Evolutionary conservation across 2,329 filamentous ascomycete species (phyloP).

Genomic region (Ophiostoma ulmi): DNA sequence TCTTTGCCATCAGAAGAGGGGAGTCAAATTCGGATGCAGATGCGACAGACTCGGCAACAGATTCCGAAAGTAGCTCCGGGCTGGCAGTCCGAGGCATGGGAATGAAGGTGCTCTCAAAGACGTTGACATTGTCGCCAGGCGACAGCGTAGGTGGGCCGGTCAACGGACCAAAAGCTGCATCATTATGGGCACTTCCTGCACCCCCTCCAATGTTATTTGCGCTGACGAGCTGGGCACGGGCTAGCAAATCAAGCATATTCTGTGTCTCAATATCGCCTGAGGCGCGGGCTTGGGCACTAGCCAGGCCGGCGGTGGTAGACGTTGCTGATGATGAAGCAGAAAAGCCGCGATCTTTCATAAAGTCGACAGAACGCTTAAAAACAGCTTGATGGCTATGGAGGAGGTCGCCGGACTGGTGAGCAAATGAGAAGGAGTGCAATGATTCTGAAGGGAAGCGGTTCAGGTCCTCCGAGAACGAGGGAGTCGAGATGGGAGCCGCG

Average conservation of each 20-base stretch:
- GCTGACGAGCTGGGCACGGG: conserved; percentile 72
- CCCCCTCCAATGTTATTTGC: conserved; percentile 54
- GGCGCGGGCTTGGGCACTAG: conserved; percentile 75
- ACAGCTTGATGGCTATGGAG: conserved; percentile 90
- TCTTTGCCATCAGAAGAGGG: conserved; percentile 20
- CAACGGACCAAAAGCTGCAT: conserved; percentile 52
- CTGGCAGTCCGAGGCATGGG: conserved; percentile 47
- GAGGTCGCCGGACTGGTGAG: conserved; percentile 87
- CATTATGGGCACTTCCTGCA: conserved; percentile 36
- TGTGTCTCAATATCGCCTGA: conserved; percentile 82
- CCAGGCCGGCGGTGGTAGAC: conserved; percentile 60
- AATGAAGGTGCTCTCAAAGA: conserved; percentile 78
- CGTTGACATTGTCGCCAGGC: conserved; percentile 54
- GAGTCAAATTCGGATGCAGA: conserved; percentile 28
- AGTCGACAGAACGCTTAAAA: conserved; percentile 87
- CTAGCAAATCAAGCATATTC: conserved; percentile 82
- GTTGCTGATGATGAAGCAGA: conserved; percentile 37
- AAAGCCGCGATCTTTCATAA: conserved; percentile 91
- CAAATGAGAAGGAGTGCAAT: conserved; percentile 95
- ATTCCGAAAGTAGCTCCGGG: conserved; percentile 38
- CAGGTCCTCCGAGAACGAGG: conserved; percentile 80
- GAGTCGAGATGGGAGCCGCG: conserved; percentile 54
- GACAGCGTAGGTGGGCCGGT: conserved; percentile 73
- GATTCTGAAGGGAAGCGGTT: conserved; percentile 92
- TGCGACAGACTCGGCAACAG: conserved; percentile 29